Evolutionary conservation across 495 filamentous ascomycete species (phyloP).

Genomic region (Penicillium arizonense): DNA sequence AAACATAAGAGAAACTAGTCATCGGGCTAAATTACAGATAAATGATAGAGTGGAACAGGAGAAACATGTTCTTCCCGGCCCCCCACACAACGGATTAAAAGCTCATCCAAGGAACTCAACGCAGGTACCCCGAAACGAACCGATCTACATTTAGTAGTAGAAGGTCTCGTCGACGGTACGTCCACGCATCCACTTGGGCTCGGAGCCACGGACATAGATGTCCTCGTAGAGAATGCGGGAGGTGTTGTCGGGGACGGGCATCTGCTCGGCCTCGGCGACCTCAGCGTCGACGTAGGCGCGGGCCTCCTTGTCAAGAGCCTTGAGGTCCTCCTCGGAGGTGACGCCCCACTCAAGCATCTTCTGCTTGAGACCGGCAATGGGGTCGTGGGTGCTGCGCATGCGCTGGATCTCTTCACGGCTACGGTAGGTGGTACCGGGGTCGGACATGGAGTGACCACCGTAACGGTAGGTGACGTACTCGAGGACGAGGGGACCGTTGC

Average conservation of each 20-base stretch:
- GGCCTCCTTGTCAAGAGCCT: constrained; percentile 90
- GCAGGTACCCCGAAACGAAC: constrained; percentile 4
- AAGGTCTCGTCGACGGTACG: constrained; percentile 90
- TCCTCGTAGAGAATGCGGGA: constrained; percentile 88
- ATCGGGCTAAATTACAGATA: constrained; percentile 38
- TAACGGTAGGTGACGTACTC: constrained; percentile 99
- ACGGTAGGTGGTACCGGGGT: constrained; percentile 98
- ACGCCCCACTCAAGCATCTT: constrained; percentile 96
- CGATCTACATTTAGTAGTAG: constrained; percentile 61
- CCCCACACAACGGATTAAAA: constrained; percentile 8
- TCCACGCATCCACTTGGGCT: constrained; percentile 89
- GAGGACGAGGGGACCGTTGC: constrained; percentile 89
- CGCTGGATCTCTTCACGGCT: constrained; percentile 98
- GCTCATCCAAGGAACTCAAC: constrained; percentile 10
- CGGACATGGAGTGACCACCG: constrained; percentile 98
- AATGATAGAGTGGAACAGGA: constrained; percentile 26
- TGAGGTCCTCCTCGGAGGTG: constrained; percentile 92
- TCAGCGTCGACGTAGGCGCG: constrained; percentile 81
- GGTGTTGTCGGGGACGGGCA: constrained; percentile 73
- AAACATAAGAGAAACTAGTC: constrained; percentile 26
- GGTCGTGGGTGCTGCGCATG: constrained; percentile 98
- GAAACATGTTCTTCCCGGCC: constrained; percentile 4
- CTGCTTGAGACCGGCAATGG: constrained; percentile 96
- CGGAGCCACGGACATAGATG: constrained; percentile 89
- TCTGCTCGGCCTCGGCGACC: constrained; percentile 85